Base-by-base conservation (phyloP, 805 yeast genomes). In the Candida sanyiensis region DNA sequence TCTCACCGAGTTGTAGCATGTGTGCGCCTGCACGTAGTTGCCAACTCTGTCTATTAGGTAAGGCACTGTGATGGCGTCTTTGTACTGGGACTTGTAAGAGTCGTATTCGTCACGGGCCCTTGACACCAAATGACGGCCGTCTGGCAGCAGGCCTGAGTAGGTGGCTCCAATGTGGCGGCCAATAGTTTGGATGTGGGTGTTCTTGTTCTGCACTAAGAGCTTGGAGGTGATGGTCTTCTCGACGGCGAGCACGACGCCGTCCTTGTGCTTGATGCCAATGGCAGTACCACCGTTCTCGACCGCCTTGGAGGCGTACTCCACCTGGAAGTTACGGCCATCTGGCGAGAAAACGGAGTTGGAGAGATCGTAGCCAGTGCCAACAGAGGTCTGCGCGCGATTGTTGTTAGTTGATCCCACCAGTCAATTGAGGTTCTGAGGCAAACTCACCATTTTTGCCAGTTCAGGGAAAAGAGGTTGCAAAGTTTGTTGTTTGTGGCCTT, bases 321-420 rank as follows among this genome's bases (percentile, higher is more conserved):
- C 98, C 64, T 93, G 99, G 69, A 93, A 93, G 62, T 85, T 86
- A 67, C 95, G 75, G 28, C 95, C 95, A 60, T 87, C 96, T 63
- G 72, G 67, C n/a, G 70, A 63, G 67, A 93, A 93, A 46, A 90
- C 96, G 66, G 95, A 82, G 69, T 93, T 93, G 24, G 97, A 87
- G 58, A 93, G 80, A 72, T 93, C 99, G 77, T 93, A 93, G 15
- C 99, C 99, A 21, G 99, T 93, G 53, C 99, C 99, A 53, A 93
- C 89, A 33, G 98, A 93, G 28, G 97, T 83, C 90, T 52, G 24
- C 15, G 13, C 1, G 4, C 4, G 28, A 13, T 5, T 21, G 10
- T 17, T 7, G 13, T n/a, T n/a, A 22, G 16, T 15, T 19, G 18
- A 13, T 22, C 11, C 10, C 10, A 22, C 8, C 11, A 8, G 25